A percentile compares a stretch with the other conserved stretches of the same genome.
These are phyloP conservation scores for Hypoxylon intermedium DNA, from an alignment of 495 filamentous ascomycete genomes.

Conservation along the genomic window DNA sequence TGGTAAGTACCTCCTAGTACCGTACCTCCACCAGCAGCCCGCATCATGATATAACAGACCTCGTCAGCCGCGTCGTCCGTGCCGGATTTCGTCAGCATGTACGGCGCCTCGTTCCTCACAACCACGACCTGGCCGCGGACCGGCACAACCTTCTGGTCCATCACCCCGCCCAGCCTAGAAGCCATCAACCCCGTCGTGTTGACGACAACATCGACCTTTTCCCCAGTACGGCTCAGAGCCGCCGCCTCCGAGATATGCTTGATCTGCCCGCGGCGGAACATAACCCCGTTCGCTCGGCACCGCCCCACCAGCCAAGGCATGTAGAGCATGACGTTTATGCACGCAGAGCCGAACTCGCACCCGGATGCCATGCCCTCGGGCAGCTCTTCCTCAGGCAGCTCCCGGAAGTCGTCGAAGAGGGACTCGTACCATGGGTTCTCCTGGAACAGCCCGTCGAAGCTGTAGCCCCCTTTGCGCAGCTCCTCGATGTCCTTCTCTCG, in stretches of 20 bases:
- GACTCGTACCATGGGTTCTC: slow-evolving; percentile 83
- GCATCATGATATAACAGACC: slow-evolving; percentile 85
- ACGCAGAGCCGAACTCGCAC: slow-evolving; percentile 79
- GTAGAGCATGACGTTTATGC: slow-evolving; percentile 90
- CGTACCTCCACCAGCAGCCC: slow-evolving; percentile 79
- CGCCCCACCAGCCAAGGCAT: slow-evolving; percentile 82
- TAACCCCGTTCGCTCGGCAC: slow-evolving; percentile 72
- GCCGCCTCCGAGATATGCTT: slow-evolving; percentile 77
- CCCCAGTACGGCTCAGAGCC: slow-evolving; percentile 65
- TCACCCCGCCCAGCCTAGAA: slow-evolving; percentile 78
- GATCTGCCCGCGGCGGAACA: slow-evolving; percentile 65
- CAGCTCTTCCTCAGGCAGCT: slow-evolving; percentile 62
- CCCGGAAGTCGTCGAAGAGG: slow-evolving; percentile 73
- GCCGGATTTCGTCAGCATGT: slow-evolving; percentile 74
- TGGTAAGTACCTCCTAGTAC: slow-evolving; percentile 89
- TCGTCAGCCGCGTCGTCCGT: slow-evolving; percentile 84
- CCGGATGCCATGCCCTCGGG: slow-evolving; percentile 69
- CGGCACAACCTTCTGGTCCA: slow-evolving; percentile 75
- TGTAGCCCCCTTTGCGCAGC: slow-evolving; percentile 49
- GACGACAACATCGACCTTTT: slow-evolving; percentile 72
- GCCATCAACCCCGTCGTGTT: slow-evolving; percentile 88
- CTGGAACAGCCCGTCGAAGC: slow-evolving; percentile 57
- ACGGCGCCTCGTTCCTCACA: slow-evolving; percentile 79
- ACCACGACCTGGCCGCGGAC: slow-evolving; percentile 87
- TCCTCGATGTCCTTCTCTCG: slow-evolving; percentile 47